These are phyloP conservation scores for Chlorophyllum brunneum DNA, from an alignment of 768 basidiomycete genomes.

Conservation along the genomic window DNA sequence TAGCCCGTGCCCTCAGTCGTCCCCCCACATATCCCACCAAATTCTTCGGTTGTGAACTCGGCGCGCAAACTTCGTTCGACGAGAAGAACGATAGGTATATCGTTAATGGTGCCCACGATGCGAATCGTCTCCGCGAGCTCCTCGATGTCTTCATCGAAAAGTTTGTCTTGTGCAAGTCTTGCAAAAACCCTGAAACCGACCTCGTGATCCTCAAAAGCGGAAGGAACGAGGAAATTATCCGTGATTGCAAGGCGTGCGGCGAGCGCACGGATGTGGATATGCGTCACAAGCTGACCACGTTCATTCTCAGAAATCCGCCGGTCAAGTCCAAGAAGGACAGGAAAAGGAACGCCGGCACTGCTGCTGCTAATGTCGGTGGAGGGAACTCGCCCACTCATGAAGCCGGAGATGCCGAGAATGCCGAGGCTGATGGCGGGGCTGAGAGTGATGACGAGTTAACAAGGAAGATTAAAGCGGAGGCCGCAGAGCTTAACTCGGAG, in stretches of 20 bases:
- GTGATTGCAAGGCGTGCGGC: slow-evolving; percentile 99
- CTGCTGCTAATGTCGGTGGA: slow-evolving; percentile 42
- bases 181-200: slow-evolving; percentile 99
- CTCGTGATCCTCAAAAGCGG: slow-evolving; percentile 85
- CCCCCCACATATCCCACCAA: slow-evolving; percentile 97
- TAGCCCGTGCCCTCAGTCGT: slow-evolving; percentile 91
- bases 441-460: slow-evolving; percentile 89
- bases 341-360: slow-evolving; percentile 52
- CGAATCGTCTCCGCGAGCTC: slow-evolving; percentile 87
- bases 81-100: slow-evolving; percentile 98
- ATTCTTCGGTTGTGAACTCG: slow-evolving; percentile 98
- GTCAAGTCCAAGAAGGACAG: slow-evolving; percentile 78
- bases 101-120: slow-evolving; percentile 95
- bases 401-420: slow-evolving; percentile 30
- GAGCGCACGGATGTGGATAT: slow-evolving; percentile 90
- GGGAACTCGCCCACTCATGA: slow-evolving; percentile 33
- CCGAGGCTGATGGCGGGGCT: slow-evolving; percentile 44
- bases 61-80: slow-evolving; percentile 94
- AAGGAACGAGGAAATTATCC: slow-evolving; percentile 76
- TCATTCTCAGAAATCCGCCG: slow-evolving; percentile 97
- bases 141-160: slow-evolving; percentile 98
- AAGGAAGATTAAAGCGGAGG: slow-evolving; percentile 88
- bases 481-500: slow-evolving; percentile 67
- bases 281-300: slow-evolving; percentile 94
- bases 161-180: slow-evolving; percentile 93